Evolutionary conservation across 2,329 filamentous ascomycete species (phyloP).

Genomic region (Pseudocercospora macadamiae): DNA sequence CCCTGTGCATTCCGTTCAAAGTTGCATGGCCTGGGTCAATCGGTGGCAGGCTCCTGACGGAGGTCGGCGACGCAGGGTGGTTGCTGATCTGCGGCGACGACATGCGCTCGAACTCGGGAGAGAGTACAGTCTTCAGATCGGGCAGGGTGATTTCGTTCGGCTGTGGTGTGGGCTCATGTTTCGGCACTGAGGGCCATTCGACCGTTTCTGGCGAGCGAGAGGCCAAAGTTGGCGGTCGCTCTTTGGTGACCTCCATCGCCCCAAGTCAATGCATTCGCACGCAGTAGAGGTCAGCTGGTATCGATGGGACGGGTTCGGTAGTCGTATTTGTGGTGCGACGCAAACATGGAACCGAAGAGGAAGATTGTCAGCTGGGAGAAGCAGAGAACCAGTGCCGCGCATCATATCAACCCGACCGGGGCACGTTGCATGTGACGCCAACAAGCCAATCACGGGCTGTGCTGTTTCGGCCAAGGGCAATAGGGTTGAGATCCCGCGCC

Average conservation of each 20-base stretch:
- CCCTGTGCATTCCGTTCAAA: slow-evolving; percentile 31
- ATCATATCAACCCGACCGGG: neutral
- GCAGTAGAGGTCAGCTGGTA: slow-evolving; percentile 21
- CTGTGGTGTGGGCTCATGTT: slow-evolving; percentile 25
- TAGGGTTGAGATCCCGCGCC: neutral
- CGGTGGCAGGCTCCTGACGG: slow-evolving; percentile 37
- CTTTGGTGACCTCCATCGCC: slow-evolving; percentile 37
- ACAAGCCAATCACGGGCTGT: neutral
- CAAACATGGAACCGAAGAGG: slow-evolving; percentile 17
- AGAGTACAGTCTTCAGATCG: slow-evolving; percentile 49
- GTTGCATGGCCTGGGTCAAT: slow-evolving; percentile 42
- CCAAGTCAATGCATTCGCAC: slow-evolving; percentile 13
- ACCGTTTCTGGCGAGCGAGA: slow-evolving; percentile 39
- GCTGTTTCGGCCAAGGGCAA: neutral
- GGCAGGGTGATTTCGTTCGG: slow-evolving; percentile 44
- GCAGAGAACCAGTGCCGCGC: slow-evolving; percentile 5
- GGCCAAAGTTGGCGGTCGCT: slow-evolving; percentile 47
- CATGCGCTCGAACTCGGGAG: slow-evolving; percentile 41
- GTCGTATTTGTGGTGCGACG: slow-evolving; percentile 17
- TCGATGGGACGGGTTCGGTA: slow-evolving; percentile 23
- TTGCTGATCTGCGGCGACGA: slow-evolving; percentile 33
- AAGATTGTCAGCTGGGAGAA: slow-evolving; percentile 6
- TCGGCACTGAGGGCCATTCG: slow-evolving; percentile 24
- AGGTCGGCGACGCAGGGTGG: slow-evolving; percentile 28
- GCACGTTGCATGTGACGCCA: slow-evolving; percentile 3